Evolutionary conservation across 176 grass and related monocot genomes (phyloP).

Genomic region (Thinopyrum elongatum): DNA sequence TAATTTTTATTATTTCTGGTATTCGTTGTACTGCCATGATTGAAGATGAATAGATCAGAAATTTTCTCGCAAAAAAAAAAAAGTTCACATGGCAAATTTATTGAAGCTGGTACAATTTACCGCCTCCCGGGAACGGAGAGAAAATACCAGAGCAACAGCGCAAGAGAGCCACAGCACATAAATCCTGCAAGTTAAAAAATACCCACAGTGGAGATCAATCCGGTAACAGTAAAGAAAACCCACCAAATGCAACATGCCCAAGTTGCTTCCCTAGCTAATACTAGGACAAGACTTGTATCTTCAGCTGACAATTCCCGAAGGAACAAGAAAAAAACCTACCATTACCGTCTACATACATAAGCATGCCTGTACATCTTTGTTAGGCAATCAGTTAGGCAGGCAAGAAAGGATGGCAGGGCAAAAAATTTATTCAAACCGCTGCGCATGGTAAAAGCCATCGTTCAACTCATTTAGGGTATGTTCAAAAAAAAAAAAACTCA

Average conservation of each 20-base stretch:
- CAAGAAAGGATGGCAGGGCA: background rate
- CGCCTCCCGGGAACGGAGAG: background rate
- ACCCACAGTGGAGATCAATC: no score
- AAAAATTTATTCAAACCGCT: constrained; percentile 24
- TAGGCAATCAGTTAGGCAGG: constrained; percentile 25
- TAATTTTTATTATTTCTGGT: no score
- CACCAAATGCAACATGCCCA: background rate
- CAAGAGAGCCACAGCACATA: background rate
- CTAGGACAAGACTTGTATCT: background rate
- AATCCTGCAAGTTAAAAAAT: no score
- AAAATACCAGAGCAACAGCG: background rate
- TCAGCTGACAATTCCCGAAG: background rate
- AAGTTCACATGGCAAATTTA: background rate
- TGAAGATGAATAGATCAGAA: no score
- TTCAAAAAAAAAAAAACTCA: no score
- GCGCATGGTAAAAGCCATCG: background rate
- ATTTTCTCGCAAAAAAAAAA: no score
- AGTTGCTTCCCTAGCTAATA: background rate
- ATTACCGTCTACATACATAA: background rate
- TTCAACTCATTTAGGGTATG: no score
- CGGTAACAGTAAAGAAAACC: background rate
- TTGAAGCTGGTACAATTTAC: background rate
- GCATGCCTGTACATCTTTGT: constrained; percentile 1
- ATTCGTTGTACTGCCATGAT: no score
- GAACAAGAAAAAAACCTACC: background rate